Percentiles rank a stretch among this genome's conserved stretches.
phyloP scores from a whole-genome alignment of 805 yeast species.

The Lachancea thermotolerans region DNA sequence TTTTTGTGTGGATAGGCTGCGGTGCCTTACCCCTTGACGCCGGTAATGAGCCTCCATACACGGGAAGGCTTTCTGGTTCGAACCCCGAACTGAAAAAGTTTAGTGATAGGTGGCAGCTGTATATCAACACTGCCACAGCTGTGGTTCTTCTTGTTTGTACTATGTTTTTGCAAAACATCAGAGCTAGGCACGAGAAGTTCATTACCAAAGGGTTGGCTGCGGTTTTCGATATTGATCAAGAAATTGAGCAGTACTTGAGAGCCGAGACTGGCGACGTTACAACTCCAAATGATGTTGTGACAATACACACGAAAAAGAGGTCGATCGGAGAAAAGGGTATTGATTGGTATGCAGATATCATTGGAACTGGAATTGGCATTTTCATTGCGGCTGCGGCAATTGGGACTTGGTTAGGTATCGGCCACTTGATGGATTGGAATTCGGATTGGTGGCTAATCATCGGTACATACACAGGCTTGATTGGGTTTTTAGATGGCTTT shows the following conservation, averaged over 20 bases:
- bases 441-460: constrained; percentile 41
- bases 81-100: constrained; percentile 23
- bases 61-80: constrained; percentile 20
- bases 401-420: constrained; percentile 34
- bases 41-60: constrained; percentile 23
- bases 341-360: constrained; percentile 36
- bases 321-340: constrained; percentile 22
- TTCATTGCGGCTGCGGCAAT: constrained; percentile 31
- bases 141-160: constrained; percentile 32
- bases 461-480: constrained; percentile 41
- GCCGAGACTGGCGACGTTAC: constrained; percentile 14
- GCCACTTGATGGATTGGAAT: constrained; percentile 33
- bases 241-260: constrained; percentile 27
- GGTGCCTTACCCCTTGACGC: constrained; percentile 29
- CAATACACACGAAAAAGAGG: constrained; percentile 15
- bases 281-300: constrained; percentile 23
- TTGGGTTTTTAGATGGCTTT: constrained; percentile 40
- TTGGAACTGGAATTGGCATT: constrained; percentile 39
- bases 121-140: constrained; percentile 38
- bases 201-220: constrained; percentile 19
- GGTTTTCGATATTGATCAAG: constrained; percentile 24
- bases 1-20: constrained; percentile 35
- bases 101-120: constrained; percentile 36
- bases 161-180: constrained; percentile 35
- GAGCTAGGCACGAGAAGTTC: constrained; percentile 33